These are phyloP conservation scores for Tulasnella sp. DNA, from an alignment of 768 basidiomycete species.

Conservation along the genomic window DNA sequence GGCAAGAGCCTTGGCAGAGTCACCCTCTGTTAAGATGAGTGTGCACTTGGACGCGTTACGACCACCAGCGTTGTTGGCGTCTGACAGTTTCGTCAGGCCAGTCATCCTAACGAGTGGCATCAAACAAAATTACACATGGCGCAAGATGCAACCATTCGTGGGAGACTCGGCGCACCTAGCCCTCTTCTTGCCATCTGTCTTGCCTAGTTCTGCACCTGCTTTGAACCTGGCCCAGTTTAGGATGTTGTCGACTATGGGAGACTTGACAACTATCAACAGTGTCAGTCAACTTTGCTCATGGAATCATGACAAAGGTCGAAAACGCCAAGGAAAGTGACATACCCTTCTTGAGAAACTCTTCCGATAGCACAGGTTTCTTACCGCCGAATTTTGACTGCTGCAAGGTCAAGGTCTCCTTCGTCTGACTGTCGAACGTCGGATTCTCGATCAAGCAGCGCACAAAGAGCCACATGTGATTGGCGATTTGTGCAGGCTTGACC, in stretches of 20 bases:
- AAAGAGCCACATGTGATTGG: constrained; percentile 98
- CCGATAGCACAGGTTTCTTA: constrained; percentile 69
- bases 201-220: constrained; percentile 92
- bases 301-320: too few relatives aligned
- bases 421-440: constrained; percentile 98
- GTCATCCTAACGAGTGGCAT: constrained; percentile 46
- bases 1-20: constrained; percentile 94
- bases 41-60: constrained; percentile 73
- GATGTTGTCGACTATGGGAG: constrained; percentile 82
- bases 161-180: constrained; percentile 44
- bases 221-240: constrained; percentile 96
- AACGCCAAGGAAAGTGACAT: constrained; percentile 2
- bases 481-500: constrained; percentile 87
- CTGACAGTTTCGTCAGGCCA: constrained; percentile 86
- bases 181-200: constrained; percentile 86
- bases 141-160: background rate
- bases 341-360: constrained; percentile 98
- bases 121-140: constrained; percentile 4
- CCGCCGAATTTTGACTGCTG: constrained; percentile 77
- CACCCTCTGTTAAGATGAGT: constrained; percentile 95
- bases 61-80: constrained; percentile 95
- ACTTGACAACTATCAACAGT: constrained; percentile 64
- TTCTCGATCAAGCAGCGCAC: constrained; percentile 94
- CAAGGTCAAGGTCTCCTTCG: constrained; percentile 89
- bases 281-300: too few relatives aligned